A percentile compares a stretch with the other conserved stretches of the same genome.
Conservation (phyloP, 73 alveolate species). For the Symbiodinium pilosum region DNA sequence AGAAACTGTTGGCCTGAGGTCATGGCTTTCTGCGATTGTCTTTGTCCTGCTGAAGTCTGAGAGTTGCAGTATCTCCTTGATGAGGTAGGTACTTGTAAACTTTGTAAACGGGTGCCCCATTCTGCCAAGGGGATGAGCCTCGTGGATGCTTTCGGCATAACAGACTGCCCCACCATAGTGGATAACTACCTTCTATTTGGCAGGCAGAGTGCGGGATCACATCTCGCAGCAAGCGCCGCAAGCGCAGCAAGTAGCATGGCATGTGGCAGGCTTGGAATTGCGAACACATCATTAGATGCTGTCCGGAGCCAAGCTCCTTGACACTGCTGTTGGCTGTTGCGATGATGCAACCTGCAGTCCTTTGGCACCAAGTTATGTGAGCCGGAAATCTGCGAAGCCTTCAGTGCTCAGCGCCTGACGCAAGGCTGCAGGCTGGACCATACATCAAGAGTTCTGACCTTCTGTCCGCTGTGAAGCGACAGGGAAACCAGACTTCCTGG, state of each 20-base stretch:
- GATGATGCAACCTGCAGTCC: background rate
- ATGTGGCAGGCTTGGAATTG: slow-evolving; percentile 30
- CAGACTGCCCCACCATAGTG: slow-evolving; percentile 40
- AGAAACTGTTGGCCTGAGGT: background rate
- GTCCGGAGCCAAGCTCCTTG: background rate
- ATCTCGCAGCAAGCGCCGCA: background rate
- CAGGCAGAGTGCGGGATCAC: background rate
- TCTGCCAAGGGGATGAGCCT: slow-evolving; percentile 38
- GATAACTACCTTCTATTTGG: slow-evolving; percentile 77
- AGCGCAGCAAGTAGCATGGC: background rate
- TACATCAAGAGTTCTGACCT: no score
- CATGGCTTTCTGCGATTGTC: slow-evolving; percentile 48
- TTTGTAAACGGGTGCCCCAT: background rate
- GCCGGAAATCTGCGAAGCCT: slow-evolving; percentile 78
- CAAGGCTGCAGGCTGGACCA: slow-evolving; percentile 7
- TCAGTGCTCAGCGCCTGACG: background rate
- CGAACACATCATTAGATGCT: slow-evolving; percentile 56
- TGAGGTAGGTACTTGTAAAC: background rate
- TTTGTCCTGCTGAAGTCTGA: slow-evolving; percentile 45
- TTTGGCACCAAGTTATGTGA: slow-evolving; percentile 17
- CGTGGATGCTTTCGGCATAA: background rate
- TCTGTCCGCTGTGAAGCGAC: no score
- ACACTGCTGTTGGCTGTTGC: background rate
- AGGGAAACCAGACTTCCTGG: slow-evolving; percentile 68
- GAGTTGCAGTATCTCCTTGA: background rate